Evolutionary conservation across 148 eudicot genomes (phyloP), one percentile per base, ranked within the genome.

Genomic region (Silene uniflora): DNA sequence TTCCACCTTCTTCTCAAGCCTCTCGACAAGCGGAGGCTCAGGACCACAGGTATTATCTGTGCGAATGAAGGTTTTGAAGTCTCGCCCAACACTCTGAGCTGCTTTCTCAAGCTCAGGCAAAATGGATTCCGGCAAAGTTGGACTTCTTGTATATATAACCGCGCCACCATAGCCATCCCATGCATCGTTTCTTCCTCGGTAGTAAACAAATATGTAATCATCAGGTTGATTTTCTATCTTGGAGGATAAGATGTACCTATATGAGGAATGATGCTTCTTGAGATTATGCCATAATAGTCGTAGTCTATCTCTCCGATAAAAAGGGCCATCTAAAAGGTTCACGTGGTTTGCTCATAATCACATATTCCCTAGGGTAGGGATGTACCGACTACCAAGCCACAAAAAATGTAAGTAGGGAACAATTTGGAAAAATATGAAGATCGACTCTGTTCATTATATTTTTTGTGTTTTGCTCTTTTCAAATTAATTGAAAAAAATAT

Each of bases 161-260:
- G 99, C 87, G 3, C 99, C 99, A 47, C 99, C 99, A 61, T 95
- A 95, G 22, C 99, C 99, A 80, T 95, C 98, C 99, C 99, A 95
- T 47, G 99, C 99, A 46, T 95, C 99, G 69, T 95, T 95, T 62
- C 88, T 88, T 10, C 99, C 99, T 73, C 89, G 76, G 59, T 95
- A 95, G 81, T 95, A 95, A 6, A 95, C 94, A 52, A 95, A 92
- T 76, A 92, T 22, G 69, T 95, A 95, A 83, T 95, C 99, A 66
- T 95, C 99, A 47, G 91, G 90, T 69, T 88, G 83, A 82, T 89
- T 89, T 80, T 95, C 92, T 67, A 88, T 80, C 79, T 89, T 84
- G 52, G 97, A 86, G 8, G 98, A 92, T 76, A 94, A 76, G 70
- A 95, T 85, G 78, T 89, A 95, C 99, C 99, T 95, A 85, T 79